Base-by-base conservation (phyloP, 768 basidiomycete genomes). In the Lepiota venenata region DNA sequence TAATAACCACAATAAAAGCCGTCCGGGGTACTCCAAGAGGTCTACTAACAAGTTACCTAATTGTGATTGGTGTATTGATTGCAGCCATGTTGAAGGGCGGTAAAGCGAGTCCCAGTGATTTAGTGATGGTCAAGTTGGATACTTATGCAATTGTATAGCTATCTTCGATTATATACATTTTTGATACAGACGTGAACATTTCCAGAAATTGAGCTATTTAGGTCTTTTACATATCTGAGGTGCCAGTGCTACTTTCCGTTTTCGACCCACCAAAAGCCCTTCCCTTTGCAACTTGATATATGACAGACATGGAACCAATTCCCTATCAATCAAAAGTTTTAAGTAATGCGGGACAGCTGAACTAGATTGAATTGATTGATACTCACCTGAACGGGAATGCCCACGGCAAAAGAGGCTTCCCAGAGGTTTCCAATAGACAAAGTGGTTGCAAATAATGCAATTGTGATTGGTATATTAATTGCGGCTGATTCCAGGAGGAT, bases 261-360 rank as follows among this genome's bases (percentile, higher is more conserved):
- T 8, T 29, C 27, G 27, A 8, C 27, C n/a, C n/a, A n/a, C 50
- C 41, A 12, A 16, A 2, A 42, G 41, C 32, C 20, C 32, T 42
- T 35, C 50, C 50, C 20, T 21, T 52, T n/a, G 50, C 50, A 35
- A 52, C 41, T 20, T 52, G 50, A 25, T 52, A 52, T 35, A 52
- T 52, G 2, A 52, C 41, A 3, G 43, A 36, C 6, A 52, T 42
- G 20, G 50, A 52, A 5, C 41, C 42, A n/a, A 52, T 35, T 1
- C 40, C 43, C 50, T 52, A 14, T n/a, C 27, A 16, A 15, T 5
- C 4, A 45, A 8, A 32, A 8, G 12, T 5, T 25, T 22, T 14
- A 25, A 25, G 2, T 14, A 12, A 15, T 6, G 10, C 15, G 4
- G 2, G 2, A 11, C 8, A 8, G 10, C 32, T 32, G 10, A 32